Evolutionary conservation across 2,329 filamentous ascomycete genomes (phyloP).

Genomic region (Cladosporium sp.): DNA sequence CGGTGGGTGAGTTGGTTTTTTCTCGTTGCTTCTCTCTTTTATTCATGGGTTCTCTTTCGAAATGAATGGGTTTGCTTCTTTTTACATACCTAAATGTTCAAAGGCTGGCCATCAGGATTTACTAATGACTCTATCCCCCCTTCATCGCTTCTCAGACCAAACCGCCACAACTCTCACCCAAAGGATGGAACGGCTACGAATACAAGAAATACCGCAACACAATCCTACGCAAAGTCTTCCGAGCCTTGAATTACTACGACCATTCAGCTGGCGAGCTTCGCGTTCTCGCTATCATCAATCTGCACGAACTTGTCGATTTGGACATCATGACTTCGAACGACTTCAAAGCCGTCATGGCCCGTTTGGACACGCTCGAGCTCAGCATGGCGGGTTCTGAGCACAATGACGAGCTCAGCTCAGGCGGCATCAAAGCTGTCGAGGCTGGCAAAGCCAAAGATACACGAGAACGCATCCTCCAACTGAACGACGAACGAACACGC

Average conservation of each 20-base stretch:
- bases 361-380: slow-evolving; percentile 13
- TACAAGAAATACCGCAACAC: not conserved
- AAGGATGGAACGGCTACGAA: not conserved
- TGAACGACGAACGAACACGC: slow-evolving; percentile 13
- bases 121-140: too few relatives aligned
- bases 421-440: too few relatives aligned
- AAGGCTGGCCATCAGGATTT: too few relatives aligned
- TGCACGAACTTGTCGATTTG: slow-evolving; percentile 21
- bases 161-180: too few relatives aligned
- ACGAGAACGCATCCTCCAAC: not conserved
- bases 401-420: too few relatives aligned
- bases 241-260: not conserved
- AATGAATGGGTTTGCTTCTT: too few relatives aligned
- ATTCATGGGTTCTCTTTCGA: too few relatives aligned
- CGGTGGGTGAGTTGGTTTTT: too few relatives aligned
- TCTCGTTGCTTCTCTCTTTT: too few relatives aligned
- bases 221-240: not conserved
- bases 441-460: not conserved
- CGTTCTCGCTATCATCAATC: slow-evolving; percentile 22
- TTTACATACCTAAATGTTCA: too few relatives aligned
- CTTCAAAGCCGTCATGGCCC: slow-evolving; percentile 19
- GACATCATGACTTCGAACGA: slow-evolving; percentile 12
- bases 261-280: slow-evolving; percentile 13
- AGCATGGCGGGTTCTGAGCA: not conserved
- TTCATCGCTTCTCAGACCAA: too few relatives aligned